Conservation (phyloP, 1,139 yeast species). For the Ogataea hybrid region DNA sequence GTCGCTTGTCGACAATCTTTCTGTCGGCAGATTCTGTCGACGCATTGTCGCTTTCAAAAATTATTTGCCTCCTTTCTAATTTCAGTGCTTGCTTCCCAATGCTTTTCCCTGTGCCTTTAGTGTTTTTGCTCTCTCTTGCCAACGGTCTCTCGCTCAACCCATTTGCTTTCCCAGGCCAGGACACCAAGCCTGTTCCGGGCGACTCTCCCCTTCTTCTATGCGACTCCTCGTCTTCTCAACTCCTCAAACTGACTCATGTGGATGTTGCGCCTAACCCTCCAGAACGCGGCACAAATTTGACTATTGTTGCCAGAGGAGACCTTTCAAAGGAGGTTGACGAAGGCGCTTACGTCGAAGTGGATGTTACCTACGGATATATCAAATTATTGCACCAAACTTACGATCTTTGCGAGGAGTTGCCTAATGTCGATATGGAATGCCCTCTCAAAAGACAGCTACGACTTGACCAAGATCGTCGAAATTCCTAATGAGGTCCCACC, state of each 20-base stretch:
- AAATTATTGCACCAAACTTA: slow-evolving; percentile 80
- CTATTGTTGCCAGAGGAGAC: slow-evolving; percentile 71
- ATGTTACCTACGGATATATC: slow-evolving; percentile 89
- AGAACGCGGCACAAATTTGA: slow-evolving; percentile 70
- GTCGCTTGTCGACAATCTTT: neutral
- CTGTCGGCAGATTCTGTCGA: slow-evolving; percentile 2
- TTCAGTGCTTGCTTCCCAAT: neutral
- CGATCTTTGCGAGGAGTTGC: slow-evolving; percentile 85
- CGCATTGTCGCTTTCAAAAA: neutral
- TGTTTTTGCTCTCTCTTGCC: slow-evolving; percentile 12
- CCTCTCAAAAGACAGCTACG: slow-evolving; percentile 75
- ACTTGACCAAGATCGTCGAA: slow-evolving; percentile 67
- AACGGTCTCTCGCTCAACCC: slow-evolving; percentile 11
- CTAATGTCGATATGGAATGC: slow-evolving; percentile 77
- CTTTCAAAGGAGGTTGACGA: slow-evolving; percentile 56
- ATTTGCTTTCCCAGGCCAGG: slow-evolving; percentile 21
- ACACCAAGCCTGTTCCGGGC: slow-evolving; percentile 75
- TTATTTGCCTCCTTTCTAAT: slow-evolving; percentile 1
- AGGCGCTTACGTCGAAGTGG: slow-evolving; percentile 93
- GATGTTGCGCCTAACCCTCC: slow-evolving; percentile 86
- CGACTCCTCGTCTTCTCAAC: slow-evolving; percentile 60
- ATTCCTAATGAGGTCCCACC: slow-evolving; percentile 94
- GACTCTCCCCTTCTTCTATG: slow-evolving; percentile 81
- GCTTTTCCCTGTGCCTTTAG: slow-evolving; percentile 2
- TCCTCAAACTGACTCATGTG: slow-evolving; percentile 59